These are phyloP conservation scores for Mycena vulgaris DNA, from an alignment of 768 basidiomycete genomes.

Conservation along the genomic window DNA sequence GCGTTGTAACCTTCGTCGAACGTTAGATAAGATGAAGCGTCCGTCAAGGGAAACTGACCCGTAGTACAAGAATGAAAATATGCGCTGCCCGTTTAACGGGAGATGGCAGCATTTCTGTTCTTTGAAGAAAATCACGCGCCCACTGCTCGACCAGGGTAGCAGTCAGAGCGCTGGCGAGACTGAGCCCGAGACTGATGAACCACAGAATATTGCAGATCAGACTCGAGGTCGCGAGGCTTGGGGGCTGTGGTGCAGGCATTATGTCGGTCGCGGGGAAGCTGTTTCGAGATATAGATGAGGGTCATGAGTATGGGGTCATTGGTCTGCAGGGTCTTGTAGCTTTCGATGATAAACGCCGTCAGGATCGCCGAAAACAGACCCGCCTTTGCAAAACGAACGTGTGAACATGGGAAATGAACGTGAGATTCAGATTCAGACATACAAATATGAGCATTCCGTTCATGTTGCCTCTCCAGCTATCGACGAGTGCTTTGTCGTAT, in stretches of 20 bases:
- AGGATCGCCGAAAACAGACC: constrained; percentile 39
- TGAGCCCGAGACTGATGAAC: constrained; percentile 39
- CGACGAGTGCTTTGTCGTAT: constrained; percentile 37
- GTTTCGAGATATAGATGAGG: constrained; percentile 10
- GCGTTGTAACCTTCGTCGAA: constrained; percentile 25
- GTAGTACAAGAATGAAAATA: constrained; percentile 26
- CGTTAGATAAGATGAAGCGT: not conserved
- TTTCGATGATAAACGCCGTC: constrained; percentile 38
- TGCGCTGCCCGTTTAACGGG: constrained; percentile 35
- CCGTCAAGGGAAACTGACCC: not conserved
- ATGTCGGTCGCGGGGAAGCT: not conserved
- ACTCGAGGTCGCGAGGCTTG: not conserved
- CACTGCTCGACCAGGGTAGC: constrained; percentile 37
- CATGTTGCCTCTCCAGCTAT: constrained; percentile 37
- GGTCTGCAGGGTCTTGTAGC: constrained; percentile 28
- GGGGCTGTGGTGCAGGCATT: not conserved
- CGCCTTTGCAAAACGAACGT: constrained; percentile 17
- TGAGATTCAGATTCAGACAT: too few species aligned
- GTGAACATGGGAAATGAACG: too few species aligned
- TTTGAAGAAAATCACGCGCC: constrained; percentile 30
- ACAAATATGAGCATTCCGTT: constrained; percentile 39
- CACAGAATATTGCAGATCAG: constrained; percentile 35
- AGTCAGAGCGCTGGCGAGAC: constrained; percentile 33
- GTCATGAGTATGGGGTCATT: not conserved
- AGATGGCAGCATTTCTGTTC: constrained; percentile 31